Conservation (phyloP, 345 rosid species). For the Ceriops tagal region DNA sequence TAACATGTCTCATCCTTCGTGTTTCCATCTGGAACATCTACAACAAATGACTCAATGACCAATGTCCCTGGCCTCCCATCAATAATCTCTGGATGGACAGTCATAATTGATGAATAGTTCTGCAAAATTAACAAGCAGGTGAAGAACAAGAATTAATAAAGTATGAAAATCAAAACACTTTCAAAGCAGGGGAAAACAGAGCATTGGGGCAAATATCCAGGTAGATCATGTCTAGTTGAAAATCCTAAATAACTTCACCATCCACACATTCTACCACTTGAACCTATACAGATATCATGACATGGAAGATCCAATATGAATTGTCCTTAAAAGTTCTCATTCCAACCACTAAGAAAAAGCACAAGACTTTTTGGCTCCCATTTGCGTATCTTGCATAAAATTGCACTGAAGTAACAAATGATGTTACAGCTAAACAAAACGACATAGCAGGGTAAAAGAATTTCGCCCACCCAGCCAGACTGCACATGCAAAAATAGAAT, state of each 20-base stretch:
- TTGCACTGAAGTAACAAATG: background rate
- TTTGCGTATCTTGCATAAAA: background rate
- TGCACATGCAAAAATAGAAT: background rate
- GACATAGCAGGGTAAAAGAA: background rate
- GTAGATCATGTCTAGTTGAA: background rate
- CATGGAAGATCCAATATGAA: background rate
- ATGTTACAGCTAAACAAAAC: background rate
- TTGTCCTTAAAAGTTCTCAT: background rate
- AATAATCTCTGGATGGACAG: slow-evolving; percentile 82
- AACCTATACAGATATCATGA: background rate
- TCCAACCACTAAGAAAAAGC: background rate
- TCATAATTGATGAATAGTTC: slow-evolving; percentile 85
- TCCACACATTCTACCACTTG: background rate
- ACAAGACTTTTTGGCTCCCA: slow-evolving; percentile 2
- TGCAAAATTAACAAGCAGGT: slow-evolving; percentile 27
- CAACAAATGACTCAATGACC: slow-evolving; percentile 88
- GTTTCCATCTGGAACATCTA: slow-evolving; percentile 93
- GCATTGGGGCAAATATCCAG: background rate
- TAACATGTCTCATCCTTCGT: slow-evolving; percentile 89
- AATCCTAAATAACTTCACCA: background rate
- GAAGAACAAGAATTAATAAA: background rate
- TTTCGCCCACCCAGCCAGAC: background rate
- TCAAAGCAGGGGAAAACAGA: background rate
- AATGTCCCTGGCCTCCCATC: slow-evolving; percentile 90
- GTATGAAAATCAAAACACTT: slow-evolving; percentile 4